A percentile compares a stretch with the other conserved stretches of the same genome.
phyloP scores from a whole-genome alignment of 2,329 filamentous ascomycete species.

The Myriangium duriaei region DNA sequence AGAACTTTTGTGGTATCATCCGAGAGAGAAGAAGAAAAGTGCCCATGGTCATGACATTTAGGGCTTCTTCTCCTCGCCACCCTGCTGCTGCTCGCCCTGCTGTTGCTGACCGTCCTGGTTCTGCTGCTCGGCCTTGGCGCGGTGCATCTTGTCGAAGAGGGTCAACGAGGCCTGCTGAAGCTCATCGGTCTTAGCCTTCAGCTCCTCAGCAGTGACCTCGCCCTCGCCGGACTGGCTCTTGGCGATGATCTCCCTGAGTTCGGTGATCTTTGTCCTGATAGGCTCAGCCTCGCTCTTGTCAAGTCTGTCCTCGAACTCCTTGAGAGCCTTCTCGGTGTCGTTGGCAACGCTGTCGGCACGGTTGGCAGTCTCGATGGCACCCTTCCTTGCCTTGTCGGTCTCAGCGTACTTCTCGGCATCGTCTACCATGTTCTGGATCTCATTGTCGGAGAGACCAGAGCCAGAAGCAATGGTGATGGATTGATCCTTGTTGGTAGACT shows the following conservation, averaged over 20 bases:
- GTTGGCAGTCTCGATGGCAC: conserved; percentile 91
- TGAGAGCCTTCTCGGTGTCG: conserved; percentile 96
- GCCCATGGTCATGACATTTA: conserved; percentile 24
- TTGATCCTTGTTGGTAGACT: conserved; percentile 99
- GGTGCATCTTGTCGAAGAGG: conserved; percentile 99
- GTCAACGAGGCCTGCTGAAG: conserved; percentile 91
- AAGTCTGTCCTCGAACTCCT: conserved; percentile 89
- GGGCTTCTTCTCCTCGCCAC: conserved; percentile 61
- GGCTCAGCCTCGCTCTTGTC: conserved; percentile 91
- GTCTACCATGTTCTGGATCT: conserved; percentile 96
- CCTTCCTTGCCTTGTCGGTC: conserved; percentile 92
- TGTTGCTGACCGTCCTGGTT: conserved; percentile 30
- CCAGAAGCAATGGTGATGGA: conserved; percentile 97
- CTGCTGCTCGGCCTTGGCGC: conserved; percentile 56
- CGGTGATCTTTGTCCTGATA: conserved; percentile 93
- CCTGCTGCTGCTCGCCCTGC: conserved; percentile 25
- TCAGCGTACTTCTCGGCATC: conserved; percentile 96
- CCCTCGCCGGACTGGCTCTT: conserved; percentile 92
- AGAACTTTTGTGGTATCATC: conserved; percentile 2
- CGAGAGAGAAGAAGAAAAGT: background rate
- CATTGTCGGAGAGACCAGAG: conserved; percentile 84
- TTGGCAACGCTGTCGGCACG: conserved; percentile 90
- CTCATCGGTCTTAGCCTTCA: conserved; percentile 98
- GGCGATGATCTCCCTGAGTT: conserved; percentile 67
- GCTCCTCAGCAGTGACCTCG: conserved; percentile 71